These are phyloP conservation scores for Fagopyrum homotropicum DNA, from an alignment of 148 eudicot species.

Conservation along the genomic window DNA sequence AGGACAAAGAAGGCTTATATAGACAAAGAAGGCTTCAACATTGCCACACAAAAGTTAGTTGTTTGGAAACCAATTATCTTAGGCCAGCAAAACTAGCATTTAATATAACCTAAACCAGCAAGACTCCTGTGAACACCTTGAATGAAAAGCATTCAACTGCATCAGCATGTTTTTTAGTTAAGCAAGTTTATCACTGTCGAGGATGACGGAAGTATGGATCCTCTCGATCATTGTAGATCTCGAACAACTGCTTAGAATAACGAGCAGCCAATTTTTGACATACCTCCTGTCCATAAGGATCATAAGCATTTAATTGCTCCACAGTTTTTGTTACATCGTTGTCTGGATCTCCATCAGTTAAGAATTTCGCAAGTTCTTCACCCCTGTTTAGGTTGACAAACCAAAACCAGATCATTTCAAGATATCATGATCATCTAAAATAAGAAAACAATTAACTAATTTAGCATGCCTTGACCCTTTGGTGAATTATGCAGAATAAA, in stretches of 20 bases:
- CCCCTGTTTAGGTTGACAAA: conserved; percentile 36
- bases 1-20: neutral
- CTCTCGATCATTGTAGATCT: conserved; percentile 47
- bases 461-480: too few relatives aligned
- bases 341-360: conserved; percentile 47
- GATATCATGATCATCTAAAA: neutral
- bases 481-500: neutral
- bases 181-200: neutral
- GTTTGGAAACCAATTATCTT: neutral
- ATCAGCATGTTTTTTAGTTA: too few relatives aligned
- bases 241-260: conserved; percentile 73
- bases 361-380: conserved; percentile 47
- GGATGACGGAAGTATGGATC: conserved; percentile 39
- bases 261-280: conserved; percentile 48
- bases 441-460: too few relatives aligned
- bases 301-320: conserved; percentile 38
- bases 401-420: neutral
- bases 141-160: too few relatives aligned
- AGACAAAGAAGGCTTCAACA: neutral
- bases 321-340: conserved; percentile 48
- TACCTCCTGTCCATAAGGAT: conserved; percentile 37
- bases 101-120: neutral
- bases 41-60: neutral
- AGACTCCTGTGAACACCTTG: neutral
- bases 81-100: neutral